Conservation (phyloP, 2,329 filamentous ascomycete genomes). For the Magnaporthiopsis incrustans region DNA sequence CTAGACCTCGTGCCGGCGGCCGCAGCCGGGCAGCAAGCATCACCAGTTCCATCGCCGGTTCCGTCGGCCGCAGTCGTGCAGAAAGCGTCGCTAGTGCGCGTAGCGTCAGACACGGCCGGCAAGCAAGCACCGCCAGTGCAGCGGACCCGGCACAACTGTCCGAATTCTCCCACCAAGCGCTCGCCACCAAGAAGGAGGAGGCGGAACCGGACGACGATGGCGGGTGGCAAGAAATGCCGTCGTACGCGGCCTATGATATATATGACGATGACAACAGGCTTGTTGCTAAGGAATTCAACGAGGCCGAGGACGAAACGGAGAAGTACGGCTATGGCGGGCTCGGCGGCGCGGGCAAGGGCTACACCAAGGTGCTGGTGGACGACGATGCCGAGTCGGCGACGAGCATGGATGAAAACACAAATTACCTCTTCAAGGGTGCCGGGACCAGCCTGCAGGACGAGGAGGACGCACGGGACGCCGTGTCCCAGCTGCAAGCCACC, state of each 20-base stretch:
- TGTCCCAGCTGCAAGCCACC: conserved; percentile 89
- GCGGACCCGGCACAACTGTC: conserved; percentile 41
- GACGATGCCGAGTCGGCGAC: conserved; percentile 91
- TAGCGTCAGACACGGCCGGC: conserved; percentile 17
- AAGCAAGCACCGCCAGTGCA: conserved; percentile 27
- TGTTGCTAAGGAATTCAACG: conserved; percentile 69
- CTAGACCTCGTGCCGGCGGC: background rate
- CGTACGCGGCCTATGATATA: conserved; percentile 85
- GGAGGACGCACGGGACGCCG: conserved; percentile 66
- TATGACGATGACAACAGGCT: conserved; percentile 91
- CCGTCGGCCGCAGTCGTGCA: conserved; percentile 20
- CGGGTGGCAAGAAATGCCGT: conserved; percentile 89
- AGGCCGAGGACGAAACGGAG: conserved; percentile 61
- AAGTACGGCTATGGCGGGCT: conserved; percentile 64
- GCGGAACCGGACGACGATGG: conserved; percentile 53
- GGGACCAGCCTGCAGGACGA: conserved; percentile 58
- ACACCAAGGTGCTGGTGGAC: conserved; percentile 89
- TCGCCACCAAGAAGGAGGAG: conserved; percentile 50
- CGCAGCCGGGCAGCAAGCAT: conserved; percentile 27
- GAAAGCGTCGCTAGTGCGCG: conserved; percentile 22
- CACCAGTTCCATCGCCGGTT: conserved; percentile 19
- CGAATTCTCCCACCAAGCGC: conserved; percentile 85
- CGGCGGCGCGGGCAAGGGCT: conserved; percentile 87
- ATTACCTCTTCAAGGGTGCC: conserved; percentile 73
- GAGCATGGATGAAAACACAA: conserved; percentile 94